Evolutionary conservation across 305 asterid species (phyloP), one percentile per base, ranked within the genome.

Genomic region (Ajuga reptans): DNA sequence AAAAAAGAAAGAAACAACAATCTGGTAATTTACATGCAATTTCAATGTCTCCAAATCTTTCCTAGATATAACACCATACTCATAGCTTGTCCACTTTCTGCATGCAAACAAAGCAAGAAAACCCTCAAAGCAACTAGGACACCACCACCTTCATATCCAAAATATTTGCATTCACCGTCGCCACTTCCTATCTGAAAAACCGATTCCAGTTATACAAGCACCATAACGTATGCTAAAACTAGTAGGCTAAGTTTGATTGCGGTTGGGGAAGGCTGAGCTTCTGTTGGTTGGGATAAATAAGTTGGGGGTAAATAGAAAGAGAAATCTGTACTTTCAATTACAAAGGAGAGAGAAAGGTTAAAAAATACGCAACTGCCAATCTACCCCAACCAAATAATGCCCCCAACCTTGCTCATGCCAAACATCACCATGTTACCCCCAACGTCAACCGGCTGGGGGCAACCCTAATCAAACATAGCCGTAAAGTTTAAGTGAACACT

Each of bases 131-230:
- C 72, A 57, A 72, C 67, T 66, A 69, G 27, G 59, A 64, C 60
- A 66, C 29, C 66, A 64, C 55, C 70, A 63, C 68, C 78, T 60
- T 16, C 50, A 56, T 51, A 52, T 57, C 58, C 75, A 27, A 33
- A 33, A 64, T 65, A 58, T 68, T 50, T 24, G 49, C 56, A 6
- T 52, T 88, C 74, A 91, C 78, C 95, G 81, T 78, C 82, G 75
- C 97, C 97, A 91, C 72, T 84, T 91, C 79, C 85, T 84, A 71
- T 88, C 97, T 91, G 88, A 63, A 80, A 80, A 46, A 72, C 72
- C 50, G 39, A 66, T 37, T 18, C 64, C 46, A 41, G 24, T 17
- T 18, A 53, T 34, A 64, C 75, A 71, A 27, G 66, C 70, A 15
- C 46, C 6, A 37, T 14, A 16, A 49, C 37, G 3, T 36, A 66